phyloP scores from a whole-genome alignment of 2,329 filamentous ascomycete genomes.

The Massarina eburnea region DNA sequence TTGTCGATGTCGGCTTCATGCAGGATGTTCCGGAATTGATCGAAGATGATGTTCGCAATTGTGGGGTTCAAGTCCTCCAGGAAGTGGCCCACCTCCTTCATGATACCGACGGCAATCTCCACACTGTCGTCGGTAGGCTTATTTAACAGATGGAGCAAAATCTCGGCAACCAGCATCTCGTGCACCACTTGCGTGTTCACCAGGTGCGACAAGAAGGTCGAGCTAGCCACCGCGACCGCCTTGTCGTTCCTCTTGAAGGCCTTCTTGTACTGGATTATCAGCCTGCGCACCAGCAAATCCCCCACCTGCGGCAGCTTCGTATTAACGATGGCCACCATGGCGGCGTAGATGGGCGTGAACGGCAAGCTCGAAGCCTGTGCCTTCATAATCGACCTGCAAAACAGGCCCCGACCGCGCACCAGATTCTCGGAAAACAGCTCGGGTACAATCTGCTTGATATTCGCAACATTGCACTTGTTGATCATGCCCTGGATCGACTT shows the following conservation, averaged over 20 bases:
- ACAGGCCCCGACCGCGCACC: constrained; percentile 84
- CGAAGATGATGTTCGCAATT: constrained; percentile 87
- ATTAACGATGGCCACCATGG: constrained; percentile 95
- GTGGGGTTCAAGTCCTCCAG: constrained; percentile 91
- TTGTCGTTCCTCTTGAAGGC: constrained; percentile 97
- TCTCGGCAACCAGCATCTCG: constrained; percentile 90
- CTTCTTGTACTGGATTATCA: constrained; percentile 92
- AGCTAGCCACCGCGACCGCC: constrained; percentile 87
- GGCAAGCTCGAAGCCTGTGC: constrained; percentile 93
- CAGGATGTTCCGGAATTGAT: constrained; percentile 91
- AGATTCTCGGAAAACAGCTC: constrained; percentile 96
- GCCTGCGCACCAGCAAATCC: constrained; percentile 80
- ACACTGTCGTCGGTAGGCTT: constrained; percentile 97
- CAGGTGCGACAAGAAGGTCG: constrained; percentile 91
- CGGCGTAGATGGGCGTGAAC: constrained; percentile 94
- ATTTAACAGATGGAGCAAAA: constrained; percentile 85
- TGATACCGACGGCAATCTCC: constrained; percentile 93
- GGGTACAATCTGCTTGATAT: constrained; percentile 96
- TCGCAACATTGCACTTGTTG: constrained; percentile 98
- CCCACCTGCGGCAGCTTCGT: constrained; percentile 95
- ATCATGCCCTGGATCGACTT: constrained; percentile 98
- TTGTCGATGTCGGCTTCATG: constrained; percentile 98
- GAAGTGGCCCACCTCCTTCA: constrained; percentile 89
- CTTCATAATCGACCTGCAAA: constrained; percentile 97
- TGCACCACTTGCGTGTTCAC: constrained; percentile 96